Evolutionary conservation across 352 stramenopile species (phyloP).

Genomic region (Globisporangium paddicum): DNA sequence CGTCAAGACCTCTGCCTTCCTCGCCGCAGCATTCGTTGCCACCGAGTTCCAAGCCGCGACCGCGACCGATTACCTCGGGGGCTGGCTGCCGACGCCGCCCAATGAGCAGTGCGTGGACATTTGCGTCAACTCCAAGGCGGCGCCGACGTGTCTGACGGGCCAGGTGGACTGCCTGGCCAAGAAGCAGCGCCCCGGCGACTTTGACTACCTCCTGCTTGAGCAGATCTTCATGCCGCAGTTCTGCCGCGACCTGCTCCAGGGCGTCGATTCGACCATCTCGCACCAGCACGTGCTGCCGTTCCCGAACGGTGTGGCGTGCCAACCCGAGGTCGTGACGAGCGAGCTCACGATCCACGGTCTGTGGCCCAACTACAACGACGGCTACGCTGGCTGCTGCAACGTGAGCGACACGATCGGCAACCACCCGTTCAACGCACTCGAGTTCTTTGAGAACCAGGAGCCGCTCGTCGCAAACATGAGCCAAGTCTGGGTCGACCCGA

Average conservation of each 20-base stretch:
- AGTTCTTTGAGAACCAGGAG: conserved; percentile 40
- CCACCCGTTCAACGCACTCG: conserved; percentile 43
- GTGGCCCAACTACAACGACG: conserved; percentile 76
- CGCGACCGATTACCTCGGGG: conserved; percentile 53
- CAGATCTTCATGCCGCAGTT: conserved; percentile 80
- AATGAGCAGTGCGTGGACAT: conserved; percentile 72
- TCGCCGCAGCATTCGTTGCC: conserved; percentile 4
- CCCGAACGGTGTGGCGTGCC: conserved; percentile 48
- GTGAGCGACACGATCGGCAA: conserved; percentile 49
- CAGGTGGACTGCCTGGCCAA: conserved; percentile 53
- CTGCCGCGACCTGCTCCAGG: conserved; percentile 68
- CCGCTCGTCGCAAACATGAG: conserved; percentile 49
- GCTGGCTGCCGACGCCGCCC: conserved; percentile 43
- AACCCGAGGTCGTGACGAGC: conserved; percentile 25
- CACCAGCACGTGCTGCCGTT: conserved; percentile 71
- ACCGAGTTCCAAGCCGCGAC: conserved; percentile 8
- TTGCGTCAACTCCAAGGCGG: conserved; percentile 55
- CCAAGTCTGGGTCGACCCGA: conserved; percentile 67
- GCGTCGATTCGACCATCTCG: conserved; percentile 71
- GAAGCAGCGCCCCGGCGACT: conserved; percentile 62
- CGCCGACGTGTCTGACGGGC: conserved; percentile 51
- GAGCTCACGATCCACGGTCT: conserved; percentile 73
- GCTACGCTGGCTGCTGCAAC: conserved; percentile 71
- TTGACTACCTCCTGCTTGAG: conserved; percentile 74
- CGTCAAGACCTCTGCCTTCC: conserved; percentile 12